phyloP scores from a whole-genome alignment of 2,329 filamentous ascomycete genomes.

The Paracoccidioides brasiliensis region DNA sequence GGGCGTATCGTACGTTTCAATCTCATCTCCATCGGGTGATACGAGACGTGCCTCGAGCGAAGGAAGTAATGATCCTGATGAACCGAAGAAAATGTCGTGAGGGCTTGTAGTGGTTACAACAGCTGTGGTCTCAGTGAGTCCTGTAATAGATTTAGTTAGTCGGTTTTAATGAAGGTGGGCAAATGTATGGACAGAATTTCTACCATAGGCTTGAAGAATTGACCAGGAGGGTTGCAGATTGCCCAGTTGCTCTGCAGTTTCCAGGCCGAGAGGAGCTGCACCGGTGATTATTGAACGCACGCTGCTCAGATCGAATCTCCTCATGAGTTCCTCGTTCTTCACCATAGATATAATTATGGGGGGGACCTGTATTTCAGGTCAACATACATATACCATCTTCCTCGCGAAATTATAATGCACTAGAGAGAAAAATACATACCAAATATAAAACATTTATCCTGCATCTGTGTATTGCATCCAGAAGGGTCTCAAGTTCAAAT shows the following conservation, averaged over 20 bases:
- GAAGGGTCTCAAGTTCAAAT: conserved; percentile 51
- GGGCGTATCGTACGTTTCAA: conserved; percentile 52
- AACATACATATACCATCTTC: neutral
- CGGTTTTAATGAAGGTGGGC: neutral
- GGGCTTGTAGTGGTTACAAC: conserved; percentile 43
- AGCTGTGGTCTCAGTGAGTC: conserved; percentile 55
- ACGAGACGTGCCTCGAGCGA: conserved; percentile 49
- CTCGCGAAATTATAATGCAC: neutral
- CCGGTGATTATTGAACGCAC: conserved; percentile 53
- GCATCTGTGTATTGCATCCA: conserved; percentile 49
- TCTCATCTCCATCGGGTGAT: conserved; percentile 49
- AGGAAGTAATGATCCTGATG: conserved; percentile 53
- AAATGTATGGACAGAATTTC: neutral
- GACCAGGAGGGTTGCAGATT: conserved; percentile 48
- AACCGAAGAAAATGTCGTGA: conserved; percentile 52
- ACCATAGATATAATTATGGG: conserved; percentile 60
- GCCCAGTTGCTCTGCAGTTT: conserved; percentile 49
- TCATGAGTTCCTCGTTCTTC: conserved; percentile 43
- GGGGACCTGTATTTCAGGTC: conserved; percentile 29
- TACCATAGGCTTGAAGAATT: conserved; percentile 52
- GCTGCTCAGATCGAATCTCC: conserved; percentile 54
- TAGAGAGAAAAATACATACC: conserved; percentile 27
- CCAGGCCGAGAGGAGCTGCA: conserved; percentile 56
- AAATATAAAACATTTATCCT: conserved; percentile 52
- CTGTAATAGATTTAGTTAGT: conserved; percentile 2